Conservation (phyloP, 495 filamentous ascomycete genomes). For the Aspergillus taichungensis region DNA sequence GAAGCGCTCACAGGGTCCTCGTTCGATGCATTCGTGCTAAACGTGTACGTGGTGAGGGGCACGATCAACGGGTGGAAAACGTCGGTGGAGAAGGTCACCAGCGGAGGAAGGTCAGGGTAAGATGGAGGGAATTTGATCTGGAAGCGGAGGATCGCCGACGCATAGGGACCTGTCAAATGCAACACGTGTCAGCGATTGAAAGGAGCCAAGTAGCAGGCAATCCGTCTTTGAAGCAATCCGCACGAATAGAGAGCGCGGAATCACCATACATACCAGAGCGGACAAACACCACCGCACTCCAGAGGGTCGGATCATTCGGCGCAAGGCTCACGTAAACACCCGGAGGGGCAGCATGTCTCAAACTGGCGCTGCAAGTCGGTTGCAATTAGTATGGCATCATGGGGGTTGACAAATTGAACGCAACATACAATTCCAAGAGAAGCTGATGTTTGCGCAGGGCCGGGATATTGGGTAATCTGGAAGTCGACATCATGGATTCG, state of each 20-base stretch:
- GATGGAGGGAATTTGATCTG: constrained; percentile 74
- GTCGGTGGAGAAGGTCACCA: constrained; percentile 80
- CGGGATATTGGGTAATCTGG: constrained; percentile 33
- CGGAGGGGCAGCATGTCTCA: constrained; percentile 71
- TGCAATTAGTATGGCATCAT: too few species aligned
- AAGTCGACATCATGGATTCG: constrained; percentile 29
- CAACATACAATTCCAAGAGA: constrained; percentile 65
- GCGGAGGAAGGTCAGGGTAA: constrained; percentile 72
- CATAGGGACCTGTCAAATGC: constrained; percentile 62
- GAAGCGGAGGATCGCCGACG: constrained; percentile 80
- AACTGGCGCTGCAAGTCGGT: constrained; percentile 51
- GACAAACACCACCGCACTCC: constrained; percentile 86
- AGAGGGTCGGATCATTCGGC: constrained; percentile 69
- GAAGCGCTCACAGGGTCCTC: constrained; percentile 67
- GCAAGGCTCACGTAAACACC: constrained; percentile 80
- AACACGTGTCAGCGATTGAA: constrained; percentile 34
- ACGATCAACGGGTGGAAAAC: constrained; percentile 92
- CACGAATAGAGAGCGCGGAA: constrained; percentile 35
- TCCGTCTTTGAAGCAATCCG: constrained; percentile 83
- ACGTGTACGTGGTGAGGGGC: constrained; percentile 82
- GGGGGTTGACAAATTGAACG: not conserved
- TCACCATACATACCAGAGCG: constrained; percentile 56
- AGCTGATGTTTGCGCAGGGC: constrained; percentile 57
- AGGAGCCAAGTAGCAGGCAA: constrained; percentile 83
- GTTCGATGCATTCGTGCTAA: constrained; percentile 62